Evolutionary conservation across 2,329 filamentous ascomycete genomes (phyloP).

Genomic region (Fusarium sp.): DNA sequence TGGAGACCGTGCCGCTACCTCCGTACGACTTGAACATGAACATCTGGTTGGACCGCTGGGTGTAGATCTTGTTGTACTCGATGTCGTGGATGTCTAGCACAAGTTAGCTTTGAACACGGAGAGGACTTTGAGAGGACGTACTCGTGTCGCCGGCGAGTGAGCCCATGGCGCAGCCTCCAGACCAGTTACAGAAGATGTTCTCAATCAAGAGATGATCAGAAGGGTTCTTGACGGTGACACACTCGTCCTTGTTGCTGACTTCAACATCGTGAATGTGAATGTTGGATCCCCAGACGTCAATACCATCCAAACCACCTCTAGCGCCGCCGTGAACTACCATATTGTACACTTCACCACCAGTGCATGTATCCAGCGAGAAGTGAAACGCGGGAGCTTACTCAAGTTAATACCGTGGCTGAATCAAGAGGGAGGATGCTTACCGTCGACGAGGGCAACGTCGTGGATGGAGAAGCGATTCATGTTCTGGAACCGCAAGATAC

Average conservation of each 20-base stretch:
- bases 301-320: conserved; percentile 29
- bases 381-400: conserved; percentile 26
- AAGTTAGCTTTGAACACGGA: neutral
- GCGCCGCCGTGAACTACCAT: conserved; percentile 34
- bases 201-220: conserved; percentile 36
- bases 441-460: conserved; percentile 33
- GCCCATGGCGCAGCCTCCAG: conserved; percentile 35
- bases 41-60: conserved; percentile 37
- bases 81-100: conserved; percentile 24
- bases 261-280: conserved; percentile 36
- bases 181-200: conserved; percentile 39
- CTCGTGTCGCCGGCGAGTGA: conserved; percentile 20
- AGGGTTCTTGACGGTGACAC: conserved; percentile 36
- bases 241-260: conserved; percentile 40
- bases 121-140: neutral
- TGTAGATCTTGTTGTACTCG: conserved; percentile 37
- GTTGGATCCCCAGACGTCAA: conserved; percentile 35
- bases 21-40: conserved; percentile 40
- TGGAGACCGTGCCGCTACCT: conserved; percentile 33
- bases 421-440: neutral
- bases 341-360: conserved; percentile 33
- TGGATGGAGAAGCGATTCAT: conserved; percentile 34
- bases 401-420: neutral
- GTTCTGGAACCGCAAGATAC: conserved; percentile 32
- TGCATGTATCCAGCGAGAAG: conserved; percentile 32